Base-by-base conservation (phyloP, 2,329 filamentous ascomycete genomes). In the Pyrenochaeta sp. region DNA sequence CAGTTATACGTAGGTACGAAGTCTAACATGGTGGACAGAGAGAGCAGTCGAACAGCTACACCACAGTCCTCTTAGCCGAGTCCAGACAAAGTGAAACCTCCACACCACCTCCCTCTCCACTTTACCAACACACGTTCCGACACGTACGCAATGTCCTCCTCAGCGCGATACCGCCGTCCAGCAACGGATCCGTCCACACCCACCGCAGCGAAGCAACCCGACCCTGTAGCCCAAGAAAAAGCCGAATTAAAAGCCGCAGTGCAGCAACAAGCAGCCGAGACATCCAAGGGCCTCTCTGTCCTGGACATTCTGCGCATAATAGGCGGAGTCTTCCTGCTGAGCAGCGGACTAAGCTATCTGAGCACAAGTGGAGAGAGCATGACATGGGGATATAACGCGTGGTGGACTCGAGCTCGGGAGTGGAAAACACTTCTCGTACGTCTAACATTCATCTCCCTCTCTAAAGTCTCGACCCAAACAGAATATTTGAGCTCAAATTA, bases 321-420 rank as follows among this genome's bases (percentile, higher is more conserved):
- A 45, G 84, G 84, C 32, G 91, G 91, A 53, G 77, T 93, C 13
- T 65, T 90, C 34, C 66, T 91, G 43, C 85, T 89, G 46, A 91
- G 87, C 25, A 86, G 84, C 69, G 88, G 85, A 19, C 81, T 93
- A 53, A 93, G 90, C 79, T 94, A 93, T 78, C 86, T 93, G 63
- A 83, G 91, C 66, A 92, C 90, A 44, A 83, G 84, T 61, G 90
- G 90, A 60, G 86, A 91, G 72, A 72, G 67, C 43, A 67, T 77
- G 65, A 76, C 75, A 24, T 78, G 75, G 76, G 74, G 74, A 15
- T 78, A 77, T 56, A 76, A 77, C 50, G 65, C 69, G 15, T 76
- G 73, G 69, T 78, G 75, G 73, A 75, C 75, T n/a, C 63, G 75
- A 12, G 64, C 71, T 19, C 52, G 69, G 10, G 75, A 77, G 54